Conservation (phyloP, 2,329 filamentous ascomycete species). For the Cladobotryum mycophilum region DNA sequence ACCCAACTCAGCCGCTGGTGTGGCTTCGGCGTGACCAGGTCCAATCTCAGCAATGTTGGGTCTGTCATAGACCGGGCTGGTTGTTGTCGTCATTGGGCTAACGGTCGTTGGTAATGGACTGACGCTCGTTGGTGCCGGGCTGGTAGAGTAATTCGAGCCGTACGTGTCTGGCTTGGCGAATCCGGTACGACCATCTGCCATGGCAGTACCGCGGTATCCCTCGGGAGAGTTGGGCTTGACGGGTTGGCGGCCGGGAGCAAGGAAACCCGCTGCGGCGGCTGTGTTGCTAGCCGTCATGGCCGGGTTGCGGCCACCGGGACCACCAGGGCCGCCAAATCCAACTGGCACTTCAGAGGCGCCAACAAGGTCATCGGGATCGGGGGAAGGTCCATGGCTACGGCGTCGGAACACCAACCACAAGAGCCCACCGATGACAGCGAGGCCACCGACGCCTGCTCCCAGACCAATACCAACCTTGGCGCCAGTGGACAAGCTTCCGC, state of each 20-base stretch:
- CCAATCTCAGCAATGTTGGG: constrained; percentile 14
- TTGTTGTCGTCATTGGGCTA: constrained; percentile 2
- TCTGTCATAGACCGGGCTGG: constrained; percentile 10
- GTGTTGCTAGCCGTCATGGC: constrained; percentile 23
- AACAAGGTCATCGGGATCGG: constrained; percentile 33
- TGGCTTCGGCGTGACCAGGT: neutral
- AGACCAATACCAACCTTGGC: constrained; percentile 40
- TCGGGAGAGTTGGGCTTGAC: constrained; percentile 22
- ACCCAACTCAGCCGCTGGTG: constrained; percentile 25
- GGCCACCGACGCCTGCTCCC: constrained; percentile 31
- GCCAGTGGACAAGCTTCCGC: constrained; percentile 32
- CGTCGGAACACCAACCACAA: constrained; percentile 26
- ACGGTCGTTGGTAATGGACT: constrained; percentile 14
- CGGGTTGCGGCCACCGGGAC: constrained; percentile 16
- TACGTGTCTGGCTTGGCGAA: constrained; percentile 33
- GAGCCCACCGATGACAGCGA: constrained; percentile 25
- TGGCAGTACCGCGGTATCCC: constrained; percentile 35
- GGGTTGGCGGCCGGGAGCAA: constrained; percentile 21
- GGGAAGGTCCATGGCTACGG: constrained; percentile 26
- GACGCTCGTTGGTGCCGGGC: constrained; percentile 16
- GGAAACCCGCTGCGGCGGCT: constrained; percentile 19
- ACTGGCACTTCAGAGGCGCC: constrained; percentile 39
- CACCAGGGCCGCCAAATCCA: constrained; percentile 20
- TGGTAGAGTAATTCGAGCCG: constrained; percentile 24
- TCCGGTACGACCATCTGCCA: constrained; percentile 33